phyloP scores from a whole-genome alignment of 345 rosid species.

The Populus simonii region DNA sequence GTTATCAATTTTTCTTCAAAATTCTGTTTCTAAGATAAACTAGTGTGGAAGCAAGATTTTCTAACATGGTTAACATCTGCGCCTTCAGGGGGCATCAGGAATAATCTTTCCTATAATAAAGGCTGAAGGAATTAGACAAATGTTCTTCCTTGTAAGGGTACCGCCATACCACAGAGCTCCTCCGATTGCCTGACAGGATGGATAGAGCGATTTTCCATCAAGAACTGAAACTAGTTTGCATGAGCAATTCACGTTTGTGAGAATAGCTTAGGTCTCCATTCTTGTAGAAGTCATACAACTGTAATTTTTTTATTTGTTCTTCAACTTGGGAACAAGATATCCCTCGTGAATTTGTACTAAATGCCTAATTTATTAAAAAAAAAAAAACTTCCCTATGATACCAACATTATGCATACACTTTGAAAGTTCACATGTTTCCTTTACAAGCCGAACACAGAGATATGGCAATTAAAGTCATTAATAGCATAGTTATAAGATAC shows the following conservation, averaged over 20 bases:
- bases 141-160: background rate
- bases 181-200: background rate
- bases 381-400: too few species aligned
- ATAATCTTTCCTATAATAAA: background rate
- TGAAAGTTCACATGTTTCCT: too few species aligned
- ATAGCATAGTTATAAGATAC: too few species aligned
- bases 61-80: background rate
- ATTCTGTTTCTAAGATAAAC: too few species aligned
- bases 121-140: background rate
- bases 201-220: background rate
- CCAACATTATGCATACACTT: too few species aligned
- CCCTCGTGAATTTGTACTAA: background rate
- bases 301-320: background rate
- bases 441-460: too few species aligned
- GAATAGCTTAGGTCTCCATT: background rate
- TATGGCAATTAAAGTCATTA: too few species aligned
- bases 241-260: background rate
- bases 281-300: background rate
- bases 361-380: background rate
- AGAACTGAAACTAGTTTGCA: background rate
- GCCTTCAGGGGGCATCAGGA: too few species aligned
- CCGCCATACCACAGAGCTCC: background rate
- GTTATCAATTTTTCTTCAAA: too few species aligned
- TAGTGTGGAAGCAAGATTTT: background rate
- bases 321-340: background rate